phyloP scores from a whole-genome alignment of 768 basidiomycete genomes.

The Xerocomellus dryophilus region DNA sequence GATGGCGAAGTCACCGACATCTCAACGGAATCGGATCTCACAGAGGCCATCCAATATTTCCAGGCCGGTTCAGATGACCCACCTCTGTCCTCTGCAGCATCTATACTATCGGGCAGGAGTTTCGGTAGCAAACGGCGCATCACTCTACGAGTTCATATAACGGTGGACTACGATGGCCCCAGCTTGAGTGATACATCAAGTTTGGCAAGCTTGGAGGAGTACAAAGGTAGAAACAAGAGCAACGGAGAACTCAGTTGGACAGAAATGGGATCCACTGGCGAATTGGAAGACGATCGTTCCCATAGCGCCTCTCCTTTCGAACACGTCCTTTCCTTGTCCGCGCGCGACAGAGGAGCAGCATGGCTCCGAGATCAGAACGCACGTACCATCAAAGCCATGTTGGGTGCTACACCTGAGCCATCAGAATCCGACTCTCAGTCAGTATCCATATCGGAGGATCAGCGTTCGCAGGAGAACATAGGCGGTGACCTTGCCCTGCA shows the following conservation, averaged over 20 bases:
- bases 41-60: constrained; percentile 87
- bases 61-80: constrained; percentile 71
- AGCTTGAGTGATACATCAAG: constrained; percentile 88
- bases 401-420: constrained; percentile 55
- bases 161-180: constrained; percentile 87
- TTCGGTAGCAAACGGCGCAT: constrained; percentile 71
- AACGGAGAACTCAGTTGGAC: constrained; percentile 43
- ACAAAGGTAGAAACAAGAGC: constrained; percentile 56
- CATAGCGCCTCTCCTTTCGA: constrained; percentile 42
- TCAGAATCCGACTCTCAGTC: constrained; percentile 55
- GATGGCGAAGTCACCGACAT: constrained; percentile 78
- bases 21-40: constrained; percentile 66
- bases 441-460: constrained; percentile 35
- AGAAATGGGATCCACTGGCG: constrained; percentile 41
- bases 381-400: constrained; percentile 57
- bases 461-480: constrained; percentile 39
- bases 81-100: constrained; percentile 67
- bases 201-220: constrained; percentile 74
- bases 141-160: constrained; percentile 70
- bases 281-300: constrained; percentile 56
- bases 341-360: constrained; percentile 65
- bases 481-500: constrained; percentile 66
- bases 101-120: constrained; percentile 64
- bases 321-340: constrained; percentile 41
- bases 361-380: constrained; percentile 85